Conservation (phyloP, 768 basidiomycete species). For the Pisolithus albus region DNA sequence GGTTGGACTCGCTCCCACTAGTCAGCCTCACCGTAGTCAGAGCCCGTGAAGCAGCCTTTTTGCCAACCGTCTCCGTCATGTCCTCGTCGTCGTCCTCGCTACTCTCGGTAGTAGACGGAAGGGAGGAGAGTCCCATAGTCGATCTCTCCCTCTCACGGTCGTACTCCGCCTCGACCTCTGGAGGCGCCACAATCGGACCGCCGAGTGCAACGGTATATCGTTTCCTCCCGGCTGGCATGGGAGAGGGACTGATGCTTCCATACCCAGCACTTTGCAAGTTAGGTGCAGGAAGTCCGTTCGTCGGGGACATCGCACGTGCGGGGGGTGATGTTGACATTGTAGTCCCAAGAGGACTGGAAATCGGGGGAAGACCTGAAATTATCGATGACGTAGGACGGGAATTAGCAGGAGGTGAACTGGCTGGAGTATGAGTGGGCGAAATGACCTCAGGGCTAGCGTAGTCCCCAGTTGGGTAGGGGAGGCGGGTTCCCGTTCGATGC, state of each 20-base stretch:
- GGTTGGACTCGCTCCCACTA: slow-evolving; percentile 18
- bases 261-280: slow-evolving; percentile 35
- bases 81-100: slow-evolving; percentile 31
- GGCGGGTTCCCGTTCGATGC: slow-evolving; percentile 32
- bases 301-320: slow-evolving; percentile 16
- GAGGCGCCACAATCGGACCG: slow-evolving; percentile 50
- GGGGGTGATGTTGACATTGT: slow-evolving; percentile 19
- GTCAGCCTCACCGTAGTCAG: slow-evolving; percentile 30
- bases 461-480: slow-evolving; percentile 81
- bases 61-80: slow-evolving; percentile 50
- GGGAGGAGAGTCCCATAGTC: slow-evolving; percentile 35
- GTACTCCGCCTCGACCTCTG: slow-evolving; percentile 22
- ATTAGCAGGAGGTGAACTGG: slow-evolving; percentile 40
- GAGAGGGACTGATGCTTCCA: slow-evolving; percentile 61
- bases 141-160: slow-evolving; percentile 21
- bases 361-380: slow-evolving; percentile 40
- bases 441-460: slow-evolving; percentile 59
- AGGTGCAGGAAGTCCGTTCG: slow-evolving; percentile 37
- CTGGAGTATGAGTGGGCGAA: slow-evolving; percentile 28
- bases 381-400: slow-evolving; percentile 37
- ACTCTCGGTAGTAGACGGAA: slow-evolving; percentile 34
- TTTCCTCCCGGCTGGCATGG: slow-evolving; percentile 49
- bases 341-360: slow-evolving; percentile 19
- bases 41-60: slow-evolving; percentile 28
- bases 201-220: slow-evolving; percentile 84